Percentiles rank a stretch among this genome's conserved stretches.
Evolutionary conservation across 306 rosid species (phyloP).

Genomic region (Coriaria nepalensis): DNA sequence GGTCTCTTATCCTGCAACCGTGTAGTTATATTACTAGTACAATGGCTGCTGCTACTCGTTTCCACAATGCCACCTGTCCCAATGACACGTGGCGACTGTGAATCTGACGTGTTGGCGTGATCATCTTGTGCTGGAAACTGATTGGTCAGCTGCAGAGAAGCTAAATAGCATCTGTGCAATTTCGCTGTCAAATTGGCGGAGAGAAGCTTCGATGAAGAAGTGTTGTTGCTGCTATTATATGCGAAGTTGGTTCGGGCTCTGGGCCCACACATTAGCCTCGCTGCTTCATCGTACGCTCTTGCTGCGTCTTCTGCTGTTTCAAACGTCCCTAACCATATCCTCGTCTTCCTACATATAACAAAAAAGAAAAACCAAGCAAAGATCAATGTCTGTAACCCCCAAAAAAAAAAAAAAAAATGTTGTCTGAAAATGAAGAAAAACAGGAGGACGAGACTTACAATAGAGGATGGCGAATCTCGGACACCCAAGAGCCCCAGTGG

Average conservation of each 20-base stretch:
- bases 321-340: constrained; percentile 10
- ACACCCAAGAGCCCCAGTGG: constrained; percentile 15
- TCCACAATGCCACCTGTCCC: neutral
- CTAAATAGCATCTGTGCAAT: constrained; percentile 8
- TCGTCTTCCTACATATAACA: constrained; percentile 5
- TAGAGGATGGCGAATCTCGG: constrained; percentile 7
- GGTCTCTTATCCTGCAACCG: neutral
- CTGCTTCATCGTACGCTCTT: constrained; percentile 11
- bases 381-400: neutral
- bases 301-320: constrained; percentile 12
- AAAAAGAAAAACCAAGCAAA: neutral
- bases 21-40: neutral
- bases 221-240: neutral
- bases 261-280: constrained; percentile 8
- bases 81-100: too few relatives aligned
- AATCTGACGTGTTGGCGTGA: too few relatives aligned
- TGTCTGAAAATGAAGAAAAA: too few relatives aligned
- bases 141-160: constrained; percentile 4
- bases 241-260: constrained; percentile 6
- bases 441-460: too few relatives aligned
- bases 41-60: neutral
- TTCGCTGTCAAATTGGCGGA: constrained; percentile 7
- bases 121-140: neutral
- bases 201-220: neutral
- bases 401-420: neutral